phyloP scores from a whole-genome alignment of 1,284 basidiomycete genomes.

The Ustilago tritici region DNA sequence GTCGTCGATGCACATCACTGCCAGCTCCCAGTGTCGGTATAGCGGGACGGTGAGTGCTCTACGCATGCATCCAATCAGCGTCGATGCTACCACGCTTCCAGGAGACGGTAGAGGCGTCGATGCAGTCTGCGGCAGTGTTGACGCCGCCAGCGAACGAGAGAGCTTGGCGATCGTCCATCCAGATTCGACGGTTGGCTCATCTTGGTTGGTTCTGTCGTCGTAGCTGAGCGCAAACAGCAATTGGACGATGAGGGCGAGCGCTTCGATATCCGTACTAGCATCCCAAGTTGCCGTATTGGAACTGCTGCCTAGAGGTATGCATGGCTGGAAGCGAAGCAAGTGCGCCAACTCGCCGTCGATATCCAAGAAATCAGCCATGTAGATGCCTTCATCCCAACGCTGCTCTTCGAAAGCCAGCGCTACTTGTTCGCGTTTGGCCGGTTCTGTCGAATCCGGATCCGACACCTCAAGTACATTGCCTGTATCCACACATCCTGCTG shows the following conservation, averaged over 20 bases:
- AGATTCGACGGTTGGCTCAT: slow-evolving; percentile 49
- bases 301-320: not conserved
- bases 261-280: slow-evolving; percentile 19
- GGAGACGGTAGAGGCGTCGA: not conserved
- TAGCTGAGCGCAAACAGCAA: slow-evolving; percentile 45
- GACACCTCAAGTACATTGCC: slow-evolving; percentile 38
- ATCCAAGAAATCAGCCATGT: slow-evolving; percentile 50
- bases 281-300: not conserved
- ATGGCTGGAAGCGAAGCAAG: slow-evolving; percentile 16
- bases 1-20: slow-evolving; percentile 25
- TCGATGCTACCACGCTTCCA: slow-evolving; percentile 9
- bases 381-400: slow-evolving; percentile 48
- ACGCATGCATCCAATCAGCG: slow-evolving; percentile 27
- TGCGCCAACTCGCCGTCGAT: slow-evolving; percentile 36
- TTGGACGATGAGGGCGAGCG: slow-evolving; percentile 21
- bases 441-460: slow-evolving; percentile 23
- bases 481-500: slow-evolving; percentile 24
- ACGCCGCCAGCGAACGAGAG: slow-evolving; percentile 30
- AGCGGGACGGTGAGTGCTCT: slow-evolving; percentile 32
- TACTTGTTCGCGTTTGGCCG: slow-evolving; percentile 11
- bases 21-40: slow-evolving; percentile 47
- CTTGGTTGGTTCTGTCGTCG: slow-evolving; percentile 45
- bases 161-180: slow-evolving; percentile 52
- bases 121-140: not conserved
- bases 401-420: slow-evolving; percentile 34